phyloP scores from a whole-genome alignment of 805 yeast genomes.

The Kodamaea restingae region DNA sequence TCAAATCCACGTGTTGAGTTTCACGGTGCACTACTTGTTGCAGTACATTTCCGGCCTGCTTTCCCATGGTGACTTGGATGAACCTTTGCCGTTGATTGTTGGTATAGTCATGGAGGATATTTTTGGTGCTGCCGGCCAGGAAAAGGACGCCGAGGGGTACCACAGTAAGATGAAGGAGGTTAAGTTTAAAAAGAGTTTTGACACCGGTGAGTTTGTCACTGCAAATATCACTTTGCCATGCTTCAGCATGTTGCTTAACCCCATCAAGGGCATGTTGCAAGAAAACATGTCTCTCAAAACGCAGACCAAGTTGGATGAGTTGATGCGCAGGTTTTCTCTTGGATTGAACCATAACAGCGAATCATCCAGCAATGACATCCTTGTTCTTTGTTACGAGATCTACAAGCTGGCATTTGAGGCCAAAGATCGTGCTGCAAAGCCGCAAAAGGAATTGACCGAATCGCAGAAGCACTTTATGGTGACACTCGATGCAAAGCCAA shows the following conservation, averaged over 20 bases:
- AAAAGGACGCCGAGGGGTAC: slow-evolving; percentile 92
- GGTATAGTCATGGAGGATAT: slow-evolving; percentile 85
- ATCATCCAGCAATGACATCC: slow-evolving; percentile 50
- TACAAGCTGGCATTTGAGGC: slow-evolving; percentile 46
- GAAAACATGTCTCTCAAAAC: slow-evolving; percentile 65
- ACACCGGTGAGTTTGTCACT: slow-evolving; percentile 77
- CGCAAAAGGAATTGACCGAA: slow-evolving; percentile 17
- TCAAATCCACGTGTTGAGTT: slow-evolving; percentile 89
- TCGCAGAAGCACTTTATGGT: slow-evolving; percentile 69
- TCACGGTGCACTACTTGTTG: slow-evolving; percentile 72
- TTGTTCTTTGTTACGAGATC: slow-evolving; percentile 71
- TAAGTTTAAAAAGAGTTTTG: slow-evolving; percentile 81
- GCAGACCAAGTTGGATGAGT: slow-evolving; percentile 73
- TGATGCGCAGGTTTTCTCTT: slow-evolving; percentile 68
- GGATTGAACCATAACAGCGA: slow-evolving; percentile 75
- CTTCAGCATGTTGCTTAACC: slow-evolving; percentile 59
- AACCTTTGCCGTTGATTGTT: slow-evolving; percentile 54
- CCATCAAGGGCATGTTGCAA: slow-evolving; percentile 57
- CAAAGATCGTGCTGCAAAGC: not conserved
- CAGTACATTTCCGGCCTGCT: slow-evolving; percentile 46
- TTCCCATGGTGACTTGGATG: slow-evolving; percentile 72
- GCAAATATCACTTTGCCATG: slow-evolving; percentile 53
- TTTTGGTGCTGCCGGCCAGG: slow-evolving; percentile 89
- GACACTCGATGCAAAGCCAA: slow-evolving; percentile 58
- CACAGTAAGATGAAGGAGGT: slow-evolving; percentile 84